Conservation (phyloP, 2,329 filamentous ascomycete genomes). For the Coniochaeta sp. region DNA sequence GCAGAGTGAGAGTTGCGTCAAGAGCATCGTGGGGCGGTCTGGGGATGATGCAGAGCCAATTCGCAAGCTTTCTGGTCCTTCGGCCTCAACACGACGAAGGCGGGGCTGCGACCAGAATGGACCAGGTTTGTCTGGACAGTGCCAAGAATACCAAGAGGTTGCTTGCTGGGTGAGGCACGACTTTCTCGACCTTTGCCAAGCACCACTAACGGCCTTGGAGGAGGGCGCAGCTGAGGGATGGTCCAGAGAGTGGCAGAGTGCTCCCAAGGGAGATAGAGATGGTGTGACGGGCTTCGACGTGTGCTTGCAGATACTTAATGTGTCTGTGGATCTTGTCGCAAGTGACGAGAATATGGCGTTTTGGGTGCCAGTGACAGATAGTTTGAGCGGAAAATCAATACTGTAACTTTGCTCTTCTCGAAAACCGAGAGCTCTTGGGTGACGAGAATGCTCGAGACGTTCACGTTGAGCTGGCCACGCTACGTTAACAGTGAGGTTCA, state of each 20-base stretch:
- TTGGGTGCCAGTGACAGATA: neutral
- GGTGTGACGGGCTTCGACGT: neutral
- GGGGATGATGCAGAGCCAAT: neutral
- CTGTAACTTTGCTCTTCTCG: neutral
- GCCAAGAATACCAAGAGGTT: constrained; percentile 2
- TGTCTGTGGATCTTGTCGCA: neutral
- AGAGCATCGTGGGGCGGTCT: neutral
- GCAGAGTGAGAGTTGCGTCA: neutral
- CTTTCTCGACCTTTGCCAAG: neutral
- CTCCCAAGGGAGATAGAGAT: neutral
- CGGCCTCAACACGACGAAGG: neutral
- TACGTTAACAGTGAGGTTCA: neutral
- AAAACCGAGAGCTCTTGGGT: neutral
- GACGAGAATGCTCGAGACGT: neutral
- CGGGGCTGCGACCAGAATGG: neutral
- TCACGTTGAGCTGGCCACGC: neutral
- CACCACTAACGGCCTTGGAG: constrained; percentile 1
- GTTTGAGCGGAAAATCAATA: neutral
- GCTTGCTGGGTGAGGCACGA: constrained; percentile 1
- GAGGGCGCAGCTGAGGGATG: constrained; percentile 1
- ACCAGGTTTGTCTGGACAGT: neutral
- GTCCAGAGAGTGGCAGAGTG: neutral
- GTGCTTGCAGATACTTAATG: neutral
- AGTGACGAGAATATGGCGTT: neutral
- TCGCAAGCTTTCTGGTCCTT: neutral